Evolutionary conservation across 768 basidiomycete genomes (phyloP).

Genomic region (Hygrocybe punicea): DNA sequence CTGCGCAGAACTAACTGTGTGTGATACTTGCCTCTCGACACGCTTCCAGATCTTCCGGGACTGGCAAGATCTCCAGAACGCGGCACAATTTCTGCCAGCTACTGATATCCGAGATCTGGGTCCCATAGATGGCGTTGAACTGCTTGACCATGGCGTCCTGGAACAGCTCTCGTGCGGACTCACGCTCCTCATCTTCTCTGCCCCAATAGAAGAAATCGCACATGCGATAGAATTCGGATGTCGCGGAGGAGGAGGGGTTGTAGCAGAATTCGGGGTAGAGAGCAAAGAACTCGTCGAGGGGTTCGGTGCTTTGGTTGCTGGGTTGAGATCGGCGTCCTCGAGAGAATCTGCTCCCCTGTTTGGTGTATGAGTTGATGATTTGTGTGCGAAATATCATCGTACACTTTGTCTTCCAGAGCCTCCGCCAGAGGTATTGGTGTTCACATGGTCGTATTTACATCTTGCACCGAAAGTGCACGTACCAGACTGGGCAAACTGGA

Average conservation of each 20-base stretch:
- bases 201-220: slow-evolving; percentile 14
- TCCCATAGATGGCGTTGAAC: slow-evolving; percentile 37
- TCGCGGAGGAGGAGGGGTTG: slow-evolving; percentile 4
- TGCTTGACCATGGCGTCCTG: slow-evolving; percentile 29
- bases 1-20: neutral
- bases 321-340: neutral
- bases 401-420: neutral
- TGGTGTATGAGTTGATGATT: neutral
- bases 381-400: neutral
- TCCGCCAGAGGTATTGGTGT: too few relatives aligned
- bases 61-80: slow-evolving; percentile 26
- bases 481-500: neutral
- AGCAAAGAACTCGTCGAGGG: slow-evolving; percentile 12
- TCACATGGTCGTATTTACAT: neutral
- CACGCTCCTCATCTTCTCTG: slow-evolving; percentile 4
- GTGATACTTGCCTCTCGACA: slow-evolving; percentile 27
- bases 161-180: slow-evolving; percentile 20
- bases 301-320: neutral
- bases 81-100: slow-evolving; percentile 8
- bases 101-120: slow-evolving; percentile 26
- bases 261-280: slow-evolving; percentile 15
- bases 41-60: slow-evolving; percentile 23
- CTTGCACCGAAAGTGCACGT: neutral
- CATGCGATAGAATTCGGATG: slow-evolving; percentile 16
- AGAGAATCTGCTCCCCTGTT: neutral